Evolutionary conservation across 768 basidiomycete species (phyloP), one percentile per base, ranked within the genome.

Genomic region (Naganishia vaughanmartiniae): DNA sequence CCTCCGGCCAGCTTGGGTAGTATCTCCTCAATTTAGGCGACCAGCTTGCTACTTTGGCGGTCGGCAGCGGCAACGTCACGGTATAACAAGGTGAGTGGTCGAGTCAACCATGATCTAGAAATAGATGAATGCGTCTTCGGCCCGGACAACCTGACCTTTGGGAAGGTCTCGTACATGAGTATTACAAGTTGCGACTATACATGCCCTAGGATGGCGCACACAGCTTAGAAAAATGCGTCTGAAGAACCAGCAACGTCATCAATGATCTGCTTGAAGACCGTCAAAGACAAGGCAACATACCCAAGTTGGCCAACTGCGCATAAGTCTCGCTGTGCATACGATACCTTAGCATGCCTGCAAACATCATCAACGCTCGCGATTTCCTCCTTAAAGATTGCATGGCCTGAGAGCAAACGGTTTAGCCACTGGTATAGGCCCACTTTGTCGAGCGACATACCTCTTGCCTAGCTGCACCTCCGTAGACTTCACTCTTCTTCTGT

Each of bases 271-370:
- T 24, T 4, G 48, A 3, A 51, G 48, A n/a, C 6, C 2, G 14
- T 42, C 42, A n/a, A 51, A 51, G 2, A 6, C 17, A 57, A 58
- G 54, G 5, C 90, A 24, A 63, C 67, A 48, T 36, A 72, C 71
- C 71, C 17, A 51, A 36, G 21, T 66, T 58, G 19, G 67, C 55
- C 67, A 95, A 84, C 80, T 93, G 91, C 36, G 89, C 89, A 82
- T 94, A 93, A 71, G 93, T 89, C 78, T 95, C 92, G 26, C 90
- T 88, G 36, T 90, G 90, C 87, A 96, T 89, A 71, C 92, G 86
- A 80, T 93, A 94, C 75, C 91, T 89, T 67, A 94, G 34, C 74
- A 79, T 76, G 26, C 79, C 79, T 34, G 90, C 92, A 81, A 92
- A 96, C 69, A 92, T 86, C 86, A 93, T 92, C 69, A 95, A 78